Evolutionary conservation across 129 eudicot species (phyloP).

Genomic region (Saposhnikovia divaricata): DNA sequence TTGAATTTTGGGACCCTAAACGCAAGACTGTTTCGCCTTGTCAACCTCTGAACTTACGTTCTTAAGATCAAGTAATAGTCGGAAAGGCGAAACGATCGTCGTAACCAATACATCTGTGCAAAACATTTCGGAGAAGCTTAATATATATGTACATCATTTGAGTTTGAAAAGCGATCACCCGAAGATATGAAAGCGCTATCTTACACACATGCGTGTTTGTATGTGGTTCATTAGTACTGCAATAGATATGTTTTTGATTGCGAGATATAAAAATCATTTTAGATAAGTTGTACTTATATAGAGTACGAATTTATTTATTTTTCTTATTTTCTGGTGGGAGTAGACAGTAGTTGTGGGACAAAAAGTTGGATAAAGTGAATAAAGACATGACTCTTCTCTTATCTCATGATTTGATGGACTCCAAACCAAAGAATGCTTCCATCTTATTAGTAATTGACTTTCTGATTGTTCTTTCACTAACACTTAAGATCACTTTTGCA

Average conservation of each 20-base stretch:
- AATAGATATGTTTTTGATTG: background rate
- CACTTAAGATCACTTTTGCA: background rate
- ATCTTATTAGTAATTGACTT: background rate
- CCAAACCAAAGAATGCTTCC: background rate
- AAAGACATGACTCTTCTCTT: slow-evolving; percentile 5
- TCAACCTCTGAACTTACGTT: too few species aligned
- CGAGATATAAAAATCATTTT: background rate
- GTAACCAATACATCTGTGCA: too few species aligned
- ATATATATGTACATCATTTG: background rate
- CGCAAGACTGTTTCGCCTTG: too few species aligned
- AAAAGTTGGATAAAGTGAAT: background rate
- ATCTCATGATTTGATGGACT: slow-evolving; percentile 2
- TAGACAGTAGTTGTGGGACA: background rate
- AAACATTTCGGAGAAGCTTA: background rate
- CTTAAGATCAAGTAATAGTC: too few species aligned
- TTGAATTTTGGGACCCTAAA: too few species aligned
- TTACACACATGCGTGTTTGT: background rate
- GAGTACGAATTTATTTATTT: background rate
- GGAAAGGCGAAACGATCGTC: background rate
- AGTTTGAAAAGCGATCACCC: background rate
- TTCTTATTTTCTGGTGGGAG: background rate
- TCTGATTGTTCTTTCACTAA: background rate
- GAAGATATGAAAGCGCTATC: background rate
- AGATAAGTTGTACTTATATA: background rate
- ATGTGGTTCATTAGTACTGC: background rate